Evolutionary conservation across 2,329 filamentous ascomycete genomes (phyloP).

Genomic region (Proliferodiscus dingleyae): DNA sequence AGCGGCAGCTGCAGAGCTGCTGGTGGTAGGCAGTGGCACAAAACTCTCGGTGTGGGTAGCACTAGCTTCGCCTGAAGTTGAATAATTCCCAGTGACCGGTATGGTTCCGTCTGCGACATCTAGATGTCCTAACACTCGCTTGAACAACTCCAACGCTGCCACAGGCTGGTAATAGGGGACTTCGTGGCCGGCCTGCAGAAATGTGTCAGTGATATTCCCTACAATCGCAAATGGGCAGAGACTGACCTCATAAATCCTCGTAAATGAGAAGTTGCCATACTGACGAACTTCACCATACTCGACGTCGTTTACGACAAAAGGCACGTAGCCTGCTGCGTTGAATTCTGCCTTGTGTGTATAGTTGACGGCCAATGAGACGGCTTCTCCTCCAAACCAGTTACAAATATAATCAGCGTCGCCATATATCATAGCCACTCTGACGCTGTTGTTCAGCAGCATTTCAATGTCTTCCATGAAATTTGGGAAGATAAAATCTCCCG

Average conservation of each 20-base stretch:
- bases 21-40: background rate
- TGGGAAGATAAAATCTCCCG: slow-evolving; percentile 57
- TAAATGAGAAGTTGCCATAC: slow-evolving; percentile 44
- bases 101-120: slow-evolving; percentile 40
- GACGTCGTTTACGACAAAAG: slow-evolving; percentile 49
- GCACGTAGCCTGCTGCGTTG: slow-evolving; percentile 49
- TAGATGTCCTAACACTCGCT: slow-evolving; percentile 23
- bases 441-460: slow-evolving; percentile 41
- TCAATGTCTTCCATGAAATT: slow-evolving; percentile 48
- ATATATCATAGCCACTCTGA: slow-evolving; percentile 50
- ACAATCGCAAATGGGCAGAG: background rate
- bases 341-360: slow-evolving; percentile 43
- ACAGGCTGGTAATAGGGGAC: slow-evolving; percentile 26
- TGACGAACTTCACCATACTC: slow-evolving; percentile 55
- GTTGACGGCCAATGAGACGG: slow-evolving; percentile 48
- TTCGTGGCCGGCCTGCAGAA: slow-evolving; percentile 14
- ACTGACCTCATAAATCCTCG: slow-evolving; percentile 25
- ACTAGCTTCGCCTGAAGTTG: slow-evolving; percentile 15
- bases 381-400: slow-evolving; percentile 48
- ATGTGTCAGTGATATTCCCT: background rate
- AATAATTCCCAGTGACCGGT: slow-evolving; percentile 17
- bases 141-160: slow-evolving; percentile 27
- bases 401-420: slow-evolving; percentile 42
- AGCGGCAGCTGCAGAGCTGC: background rate
- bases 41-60: slow-evolving; percentile 9